Evolutionary conservation across 2,329 filamentous ascomycete genomes (phyloP), one percentile per base, ranked within the genome.

Genomic region (Fusarium pseudonygamai): DNA sequence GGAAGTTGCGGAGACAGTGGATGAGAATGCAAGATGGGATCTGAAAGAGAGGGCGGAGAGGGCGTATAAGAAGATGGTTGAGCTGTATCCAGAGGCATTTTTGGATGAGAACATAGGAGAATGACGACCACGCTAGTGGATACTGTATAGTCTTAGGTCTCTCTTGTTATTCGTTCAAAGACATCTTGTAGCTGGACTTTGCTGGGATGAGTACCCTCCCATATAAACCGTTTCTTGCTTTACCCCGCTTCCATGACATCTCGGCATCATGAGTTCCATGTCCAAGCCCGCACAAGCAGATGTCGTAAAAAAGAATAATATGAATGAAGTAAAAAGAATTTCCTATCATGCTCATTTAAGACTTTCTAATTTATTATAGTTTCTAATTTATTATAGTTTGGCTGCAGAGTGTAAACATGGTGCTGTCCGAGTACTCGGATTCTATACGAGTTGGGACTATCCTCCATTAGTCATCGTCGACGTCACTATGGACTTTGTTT

Each of bases 31-130:
- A 7, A 5, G 26, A 28, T 28, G 26, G 26, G 5, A 28, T 28
- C 26, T 28, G 26, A 28, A 28, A 28, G 26, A 28, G 26, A 28
- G 26, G 26, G 26, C 26, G 26, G 5, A 28, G 26, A 2, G 50
- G 18, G 71, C 64, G 0, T 20, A 64, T 6, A 52, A 64, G 4
- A 58, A 28, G 56, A 70, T 74, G 71, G 16, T 63, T 14, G 30
- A 60, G 22, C 11, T 74, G 2, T 74, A 72, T 11, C 61, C 68
- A 0, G 63, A 65, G 13, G 40, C 40, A 1, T 73, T 71, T 2
- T 6, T n/a, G 7, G 14, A 15, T 14, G 2, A 3, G 18, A 20
- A 14, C 0, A 46, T 1, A 5, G 18, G 8, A 6, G 5, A 46
- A 14, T 26, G 5, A 28, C 4, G 4, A 2, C 6, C 1, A 10